Percentiles rank a stretch among this genome's conserved stretches.
These are phyloP conservation scores for Brasenia schreberi DNA, from an alignment of 164 flowering plant species.

Conservation along the genomic window DNA sequence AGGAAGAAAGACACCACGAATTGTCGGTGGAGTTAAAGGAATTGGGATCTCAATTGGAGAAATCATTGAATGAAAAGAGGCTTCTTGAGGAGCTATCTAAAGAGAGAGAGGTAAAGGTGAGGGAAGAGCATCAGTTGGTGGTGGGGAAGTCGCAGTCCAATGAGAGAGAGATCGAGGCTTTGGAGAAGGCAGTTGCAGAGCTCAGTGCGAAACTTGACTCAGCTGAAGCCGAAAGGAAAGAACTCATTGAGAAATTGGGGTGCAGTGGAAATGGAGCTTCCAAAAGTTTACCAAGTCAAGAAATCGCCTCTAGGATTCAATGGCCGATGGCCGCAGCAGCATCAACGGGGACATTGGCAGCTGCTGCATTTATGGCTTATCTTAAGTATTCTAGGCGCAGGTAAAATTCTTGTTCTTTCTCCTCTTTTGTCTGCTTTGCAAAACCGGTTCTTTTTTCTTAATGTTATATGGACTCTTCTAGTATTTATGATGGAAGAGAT, in stretches of 20 bases:
- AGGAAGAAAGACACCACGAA: not conserved
- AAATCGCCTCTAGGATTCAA: slow-evolving; percentile 9
- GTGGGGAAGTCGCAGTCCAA: not conserved
- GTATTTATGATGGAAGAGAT: too few species aligned
- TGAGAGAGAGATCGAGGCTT: not conserved
- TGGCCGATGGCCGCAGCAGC: slow-evolving; percentile 27
- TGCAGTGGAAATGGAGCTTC: not conserved
- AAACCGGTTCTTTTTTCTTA: too few species aligned
- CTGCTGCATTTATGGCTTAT: slow-evolving; percentile 14
- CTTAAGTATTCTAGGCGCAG: slow-evolving; percentile 10
- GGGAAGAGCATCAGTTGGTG: not conserved
- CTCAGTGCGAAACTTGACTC: not conserved
- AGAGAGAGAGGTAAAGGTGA: not conserved
- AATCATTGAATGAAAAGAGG: not conserved
- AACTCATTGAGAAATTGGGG: not conserved
- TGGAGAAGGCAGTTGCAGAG: not conserved
- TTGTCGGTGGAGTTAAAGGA: not conserved
- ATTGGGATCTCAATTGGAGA: not conserved
- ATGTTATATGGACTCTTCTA: too few species aligned
- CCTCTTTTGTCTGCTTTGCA: not conserved
- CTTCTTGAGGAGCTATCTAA: not conserved
- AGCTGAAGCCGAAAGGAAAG: not conserved
- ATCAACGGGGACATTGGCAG: slow-evolving; percentile 27
- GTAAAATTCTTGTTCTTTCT: not conserved
- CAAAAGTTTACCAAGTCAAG: not conserved